Percentiles rank a stretch among this genome's conserved stretches.
phyloP scores from a whole-genome alignment of 768 basidiomycete genomes.

The Naganishia vishniacii region DNA sequence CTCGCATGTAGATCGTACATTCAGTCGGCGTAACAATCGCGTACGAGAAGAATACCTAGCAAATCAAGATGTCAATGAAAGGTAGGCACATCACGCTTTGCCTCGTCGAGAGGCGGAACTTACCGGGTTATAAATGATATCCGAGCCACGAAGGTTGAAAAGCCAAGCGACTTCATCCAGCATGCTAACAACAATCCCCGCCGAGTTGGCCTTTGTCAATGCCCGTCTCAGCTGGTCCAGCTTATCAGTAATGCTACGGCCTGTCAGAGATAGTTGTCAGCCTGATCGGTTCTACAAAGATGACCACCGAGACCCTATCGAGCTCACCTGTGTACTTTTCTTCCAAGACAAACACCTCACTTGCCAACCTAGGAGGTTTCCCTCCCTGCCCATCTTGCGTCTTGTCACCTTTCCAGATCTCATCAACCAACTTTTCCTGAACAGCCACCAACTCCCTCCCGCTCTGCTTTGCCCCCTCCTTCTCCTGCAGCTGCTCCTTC shows the following conservation, averaged over 20 bases:
- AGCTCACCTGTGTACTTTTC: constrained; percentile 65
- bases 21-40: constrained; percentile 63
- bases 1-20: constrained; percentile 66
- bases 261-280: not conserved
- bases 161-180: constrained; percentile 83
- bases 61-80: not conserved
- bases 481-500: constrained; percentile 5
- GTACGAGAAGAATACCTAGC: constrained; percentile 76
- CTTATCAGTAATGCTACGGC: constrained; percentile 53
- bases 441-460: constrained; percentile 58
- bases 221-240: constrained; percentile 63
- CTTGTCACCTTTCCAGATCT: constrained; percentile 30
- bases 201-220: constrained; percentile 55
- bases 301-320: not conserved
- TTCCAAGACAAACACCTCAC: constrained; percentile 63
- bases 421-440: constrained; percentile 60
- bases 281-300: too few relatives aligned
- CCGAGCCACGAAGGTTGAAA: constrained; percentile 72
- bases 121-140: constrained; percentile 79
- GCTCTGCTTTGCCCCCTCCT: not conserved
- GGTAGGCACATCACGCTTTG: too few relatives aligned
- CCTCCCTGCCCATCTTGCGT: not conserved
- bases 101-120: constrained; percentile 36
- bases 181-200: constrained; percentile 72
- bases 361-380: constrained; percentile 64